Percentiles rank a stretch among this genome's conserved stretches.
These are phyloP conservation scores for Yueomyces sinensis DNA, from an alignment of 805 yeast genomes.

Conservation along the genomic window DNA sequence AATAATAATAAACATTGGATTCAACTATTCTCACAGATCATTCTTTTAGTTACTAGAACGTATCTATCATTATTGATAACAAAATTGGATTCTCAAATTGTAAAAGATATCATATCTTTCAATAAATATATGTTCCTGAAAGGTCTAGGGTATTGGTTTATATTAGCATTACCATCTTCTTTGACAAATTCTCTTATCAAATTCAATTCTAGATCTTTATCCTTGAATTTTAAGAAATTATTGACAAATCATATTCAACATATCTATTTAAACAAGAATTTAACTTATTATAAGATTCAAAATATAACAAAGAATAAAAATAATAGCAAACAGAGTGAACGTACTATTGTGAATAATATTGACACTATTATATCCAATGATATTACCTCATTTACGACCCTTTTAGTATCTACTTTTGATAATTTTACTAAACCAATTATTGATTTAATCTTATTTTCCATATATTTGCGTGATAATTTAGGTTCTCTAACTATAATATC, in stretches of 20 bases:
- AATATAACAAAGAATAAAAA: constrained; percentile 37
- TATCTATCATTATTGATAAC: constrained; percentile 81
- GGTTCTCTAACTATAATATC: constrained; percentile 82
- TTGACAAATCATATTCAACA: constrained; percentile 82
- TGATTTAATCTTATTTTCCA: constrained; percentile 72
- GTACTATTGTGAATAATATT: constrained; percentile 44
- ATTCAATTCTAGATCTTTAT: constrained; percentile 59
- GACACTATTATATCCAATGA: constrained; percentile 79
- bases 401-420: constrained; percentile 73
- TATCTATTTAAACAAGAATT: constrained; percentile 65
- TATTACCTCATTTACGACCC: constrained; percentile 63
- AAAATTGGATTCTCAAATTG: constrained; percentile 83
- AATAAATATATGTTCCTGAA: constrained; percentile 60
- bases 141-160: constrained; percentile 76
- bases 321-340: constrained; percentile 36
- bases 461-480: constrained; percentile 70
- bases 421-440: constrained; percentile 85
- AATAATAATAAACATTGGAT: constrained; percentile 54
- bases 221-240: constrained; percentile 75
- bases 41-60: constrained; percentile 67
- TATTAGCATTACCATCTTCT: constrained; percentile 86
- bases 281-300: constrained; percentile 73
- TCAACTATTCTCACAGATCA: constrained; percentile 54
- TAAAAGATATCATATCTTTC: constrained; percentile 74
- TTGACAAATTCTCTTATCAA: constrained; percentile 86